Base-by-base conservation (phyloP, 2,329 filamentous ascomycete species). In the Aspergillus calidoustus region DNA sequence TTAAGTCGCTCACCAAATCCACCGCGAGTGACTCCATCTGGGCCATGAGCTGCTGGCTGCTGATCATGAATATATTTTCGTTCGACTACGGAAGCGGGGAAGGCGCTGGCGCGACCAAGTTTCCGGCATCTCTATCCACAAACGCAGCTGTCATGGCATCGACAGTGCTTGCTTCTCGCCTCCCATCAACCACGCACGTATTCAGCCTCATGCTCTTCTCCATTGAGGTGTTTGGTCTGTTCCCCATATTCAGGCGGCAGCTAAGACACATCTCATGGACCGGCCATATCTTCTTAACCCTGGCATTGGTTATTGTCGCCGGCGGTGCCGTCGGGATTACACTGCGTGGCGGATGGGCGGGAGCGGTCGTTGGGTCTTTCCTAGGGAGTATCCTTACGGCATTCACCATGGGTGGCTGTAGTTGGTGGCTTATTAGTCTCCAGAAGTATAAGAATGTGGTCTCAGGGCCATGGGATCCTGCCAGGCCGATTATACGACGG, bases 401-500 rank as follows among this genome's bases (percentile, higher is more conserved):
- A 4, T 76, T 97, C 57, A 89, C 88, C 2, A 96, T 97, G 87
- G 95, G 94, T 1, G 90, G 93, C 13, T 97, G 93, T 76, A 96
- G 92, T 74, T 98, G 93, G 94, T 98, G 95, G 93, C 80, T 99
- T 65, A 98, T 99, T 72, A 91, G 93, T 8, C 78, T 99, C 76
- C 95, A 99, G 79, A 94, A 96, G 80, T 99, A 98, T 79, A 99
- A 99, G 83, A 98, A 98, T 76, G 95, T 98, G 79, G 97, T 99
- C 68, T 92, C 93, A 72, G 95, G 95, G 48, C 95, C 95, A 1
- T 99, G 95, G 95, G 95, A 99, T 80, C 93, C 94, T 22, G 95
- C 95, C 7, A 85, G 93, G 73, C 95, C 95, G 9, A 76, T 82
- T 51, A 76, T 82, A 59, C 72, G 77, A 47, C 72, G 77, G 41